Conservation (phyloP, 2,329 filamentous ascomycete genomes). For the Trichoderma arundinaceum region DNA sequence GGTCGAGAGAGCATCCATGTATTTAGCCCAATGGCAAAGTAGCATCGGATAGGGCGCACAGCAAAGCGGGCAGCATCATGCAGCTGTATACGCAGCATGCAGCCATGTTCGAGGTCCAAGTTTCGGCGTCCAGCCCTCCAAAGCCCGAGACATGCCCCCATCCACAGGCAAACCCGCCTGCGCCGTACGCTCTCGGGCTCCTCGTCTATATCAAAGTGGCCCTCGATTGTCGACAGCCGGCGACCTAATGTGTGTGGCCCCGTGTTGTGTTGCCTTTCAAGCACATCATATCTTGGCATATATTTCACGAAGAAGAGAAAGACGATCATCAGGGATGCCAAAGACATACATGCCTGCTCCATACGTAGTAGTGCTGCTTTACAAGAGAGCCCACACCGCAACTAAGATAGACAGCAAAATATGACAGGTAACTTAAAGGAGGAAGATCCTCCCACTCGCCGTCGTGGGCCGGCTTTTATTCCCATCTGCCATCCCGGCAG, state of each 20-base stretch:
- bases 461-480: background rate
- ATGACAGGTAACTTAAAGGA: background rate
- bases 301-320: background rate
- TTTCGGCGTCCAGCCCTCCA: constrained; percentile 19
- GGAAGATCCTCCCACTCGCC: background rate
- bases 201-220: background rate
- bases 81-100: no score
- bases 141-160: constrained; percentile 15
- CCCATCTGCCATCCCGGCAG: background rate
- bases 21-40: background rate
- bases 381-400: constrained; percentile 4
- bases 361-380: no score
- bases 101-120: background rate
- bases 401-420: constrained; percentile 1
- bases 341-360: no score
- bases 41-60: background rate
- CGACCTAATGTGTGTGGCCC: background rate
- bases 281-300: background rate
- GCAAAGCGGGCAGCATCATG: no score
- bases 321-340: background rate
- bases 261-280: background rate
- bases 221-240: background rate
- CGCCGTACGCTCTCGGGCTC: constrained; percentile 6
- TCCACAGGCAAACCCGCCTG: background rate
- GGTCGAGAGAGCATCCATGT: background rate